phyloP scores from a whole-genome alignment of 768 basidiomycete genomes.

The Leccinum variicolor region DNA sequence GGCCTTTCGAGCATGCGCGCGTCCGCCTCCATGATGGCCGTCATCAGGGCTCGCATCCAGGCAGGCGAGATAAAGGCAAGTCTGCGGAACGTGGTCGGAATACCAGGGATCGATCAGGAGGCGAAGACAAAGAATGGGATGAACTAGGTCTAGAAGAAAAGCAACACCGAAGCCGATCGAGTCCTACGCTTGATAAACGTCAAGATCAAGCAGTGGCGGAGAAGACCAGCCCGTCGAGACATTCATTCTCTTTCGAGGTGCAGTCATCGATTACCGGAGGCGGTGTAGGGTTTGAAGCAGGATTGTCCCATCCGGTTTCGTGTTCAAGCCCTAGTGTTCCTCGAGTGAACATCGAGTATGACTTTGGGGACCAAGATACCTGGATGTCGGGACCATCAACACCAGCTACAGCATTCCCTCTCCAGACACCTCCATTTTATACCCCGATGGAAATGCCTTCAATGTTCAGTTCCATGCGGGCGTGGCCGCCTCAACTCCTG shows the following conservation, averaged over 20 bases:
- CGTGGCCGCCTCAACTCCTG: slow-evolving; percentile 4
- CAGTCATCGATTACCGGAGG: slow-evolving; percentile 1
- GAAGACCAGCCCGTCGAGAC: background rate
- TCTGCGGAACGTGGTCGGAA: slow-evolving; percentile 14
- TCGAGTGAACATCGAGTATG: slow-evolving; percentile 22
- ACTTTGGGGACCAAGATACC: slow-evolving; percentile 19
- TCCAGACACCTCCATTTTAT: slow-evolving; percentile 25
- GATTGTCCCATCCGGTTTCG: background rate
- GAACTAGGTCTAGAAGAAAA: slow-evolving; percentile 4
- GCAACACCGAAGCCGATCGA: slow-evolving; percentile 21
- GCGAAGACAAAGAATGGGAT: slow-evolving; percentile 1
- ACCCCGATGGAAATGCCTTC: slow-evolving; percentile 25
- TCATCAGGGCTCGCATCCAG: slow-evolving; percentile 28
- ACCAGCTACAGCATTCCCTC: slow-evolving; percentile 20
- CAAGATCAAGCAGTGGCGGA: background rate
- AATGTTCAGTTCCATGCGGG: slow-evolving; percentile 10
- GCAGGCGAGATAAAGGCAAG: slow-evolving; percentile 23
- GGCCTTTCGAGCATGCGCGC: slow-evolving; percentile 95
- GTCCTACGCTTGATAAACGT: slow-evolving; percentile 7
- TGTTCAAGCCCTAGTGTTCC: slow-evolving; percentile 8
- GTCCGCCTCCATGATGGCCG: slow-evolving; percentile 58
- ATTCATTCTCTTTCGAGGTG: slow-evolving; percentile 8
- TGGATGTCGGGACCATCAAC: slow-evolving; percentile 20
- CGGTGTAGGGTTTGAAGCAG: background rate
- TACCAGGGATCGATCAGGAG: slow-evolving; percentile 6